A percentile compares a stretch with the other conserved stretches of the same genome.
Evolutionary conservation across 2,329 filamentous ascomycete species (phyloP).

Genomic region (Lachnellula cervina): DNA sequence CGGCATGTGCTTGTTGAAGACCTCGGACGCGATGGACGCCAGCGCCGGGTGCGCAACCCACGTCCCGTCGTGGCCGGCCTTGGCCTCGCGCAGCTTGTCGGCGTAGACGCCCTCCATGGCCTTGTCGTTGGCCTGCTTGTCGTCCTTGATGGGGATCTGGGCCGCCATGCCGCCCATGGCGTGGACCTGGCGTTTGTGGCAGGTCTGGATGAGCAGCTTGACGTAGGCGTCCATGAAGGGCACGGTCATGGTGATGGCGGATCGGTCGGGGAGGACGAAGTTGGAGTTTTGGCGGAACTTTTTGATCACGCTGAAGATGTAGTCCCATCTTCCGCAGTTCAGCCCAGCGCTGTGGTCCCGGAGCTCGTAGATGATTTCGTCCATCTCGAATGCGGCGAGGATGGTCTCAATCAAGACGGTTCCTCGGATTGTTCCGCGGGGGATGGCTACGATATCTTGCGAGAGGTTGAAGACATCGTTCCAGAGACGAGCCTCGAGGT

Average conservation of each 20-base stretch:
- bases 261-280: conserved; percentile 90
- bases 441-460: conserved; percentile 88
- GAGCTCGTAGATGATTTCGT: conserved; percentile 99
- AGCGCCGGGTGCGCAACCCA: conserved; percentile 97
- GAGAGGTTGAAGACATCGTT: conserved; percentile 96
- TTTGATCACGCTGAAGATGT: conserved; percentile 99
- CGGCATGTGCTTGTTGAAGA: conserved; percentile 99
- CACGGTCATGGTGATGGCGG: conserved; percentile 91
- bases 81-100: conserved; percentile 94
- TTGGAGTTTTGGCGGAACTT: conserved; percentile 93
- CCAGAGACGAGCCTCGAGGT: conserved; percentile 95
- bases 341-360: conserved; percentile 93
- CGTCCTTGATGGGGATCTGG: conserved; percentile 97
- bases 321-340: conserved; percentile 99
- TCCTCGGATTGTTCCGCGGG: conserved; percentile 84
- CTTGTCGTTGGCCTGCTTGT: conserved; percentile 82
- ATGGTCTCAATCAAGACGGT: conserved; percentile 98
- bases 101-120: conserved; percentile 91
- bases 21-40: conserved; percentile 77
- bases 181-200: conserved; percentile 93
- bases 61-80: conserved; percentile 89
- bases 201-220: conserved; percentile 96
- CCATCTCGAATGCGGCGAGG: conserved; percentile 97
- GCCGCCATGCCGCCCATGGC: conserved; percentile 99
- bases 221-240: conserved; percentile 99